Percentiles rank a stretch among this genome's conserved stretches.
phyloP scores from a whole-genome alignment of 352 stramenopile genomes.

The Phytophthora syringae region DNA sequence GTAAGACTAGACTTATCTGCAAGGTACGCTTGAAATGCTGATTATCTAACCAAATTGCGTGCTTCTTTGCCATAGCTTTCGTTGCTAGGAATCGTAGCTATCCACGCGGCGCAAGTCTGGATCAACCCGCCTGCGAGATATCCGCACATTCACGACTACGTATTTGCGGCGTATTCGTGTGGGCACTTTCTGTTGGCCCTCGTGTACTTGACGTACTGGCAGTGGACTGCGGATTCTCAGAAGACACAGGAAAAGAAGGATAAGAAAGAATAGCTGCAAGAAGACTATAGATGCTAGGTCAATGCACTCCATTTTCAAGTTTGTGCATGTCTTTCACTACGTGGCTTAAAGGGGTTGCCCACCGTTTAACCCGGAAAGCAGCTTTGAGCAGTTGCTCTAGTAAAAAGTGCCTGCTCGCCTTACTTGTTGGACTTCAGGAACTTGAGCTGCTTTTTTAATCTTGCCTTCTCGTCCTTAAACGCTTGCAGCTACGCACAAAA shows the following conservation, averaged over 20 bases:
- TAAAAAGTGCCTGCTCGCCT: conserved; percentile 7
- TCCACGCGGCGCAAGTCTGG: conserved; percentile 60
- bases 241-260: conserved; percentile 26
- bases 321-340: conserved; percentile 15
- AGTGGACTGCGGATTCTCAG: conserved; percentile 59
- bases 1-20: conserved; percentile 32
- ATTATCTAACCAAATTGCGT: conserved; percentile 15
- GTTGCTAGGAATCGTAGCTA: conserved; percentile 50
- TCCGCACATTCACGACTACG: conserved; percentile 87
- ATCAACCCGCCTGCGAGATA: conserved; percentile 63
- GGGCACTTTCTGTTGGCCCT: conserved; percentile 78
- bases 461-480: conserved; percentile 87
- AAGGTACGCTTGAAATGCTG: not conserved
- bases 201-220: conserved; percentile 84
- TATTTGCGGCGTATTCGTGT: conserved; percentile 85
- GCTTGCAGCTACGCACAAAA: conserved; percentile 60
- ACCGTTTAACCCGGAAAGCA: conserved; percentile 10
- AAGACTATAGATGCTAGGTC: conserved; percentile 11
- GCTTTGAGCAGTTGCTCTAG: not conserved
- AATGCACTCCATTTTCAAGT: conserved; percentile 23
- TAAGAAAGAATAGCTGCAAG: conserved; percentile 48
- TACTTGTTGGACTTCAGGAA: conserved; percentile 75
- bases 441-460: conserved; percentile 88
- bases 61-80: conserved; percentile 49
- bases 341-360: not conserved